Evolutionary conservation across 106 monocot genomes (phyloP).

Genomic region (Amphibolis antarctica): DNA sequence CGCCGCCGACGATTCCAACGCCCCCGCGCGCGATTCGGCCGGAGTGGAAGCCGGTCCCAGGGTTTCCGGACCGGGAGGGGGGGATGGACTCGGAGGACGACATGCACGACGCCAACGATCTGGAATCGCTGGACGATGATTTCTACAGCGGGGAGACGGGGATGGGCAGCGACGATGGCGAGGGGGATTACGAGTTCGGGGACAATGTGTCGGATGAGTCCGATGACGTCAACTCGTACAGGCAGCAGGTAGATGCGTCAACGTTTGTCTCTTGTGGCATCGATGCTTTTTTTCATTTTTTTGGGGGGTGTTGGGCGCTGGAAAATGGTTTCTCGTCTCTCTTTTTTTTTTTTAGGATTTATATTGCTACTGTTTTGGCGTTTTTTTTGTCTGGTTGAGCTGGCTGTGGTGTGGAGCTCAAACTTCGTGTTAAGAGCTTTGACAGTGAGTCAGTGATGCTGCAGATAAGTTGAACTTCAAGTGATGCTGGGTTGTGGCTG

Average conservation of each 20-base stretch:
- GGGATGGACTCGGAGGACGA: slow-evolving; percentile 85
- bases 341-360: neutral
- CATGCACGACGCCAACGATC: slow-evolving; percentile 69
- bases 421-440: too few species aligned
- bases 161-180: slow-evolving; percentile 44
- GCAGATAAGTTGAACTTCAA: too few species aligned
- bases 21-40: too few species aligned
- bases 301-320: too few species aligned
- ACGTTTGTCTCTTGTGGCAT: neutral
- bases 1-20: too few species aligned
- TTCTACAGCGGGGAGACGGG: slow-evolving; percentile 72
- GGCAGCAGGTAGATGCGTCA: slow-evolving; percentile 90
- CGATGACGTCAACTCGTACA: slow-evolving; percentile 30
- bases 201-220: slow-evolving; percentile 43
- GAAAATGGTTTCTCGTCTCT: neutral
- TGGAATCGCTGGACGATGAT: slow-evolving; percentile 60
- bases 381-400: neutral
- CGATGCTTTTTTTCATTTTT: too few species aligned
- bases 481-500: too few species aligned
- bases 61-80: neutral
- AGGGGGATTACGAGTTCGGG: slow-evolving; percentile 46
- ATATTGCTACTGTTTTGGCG: too few species aligned
- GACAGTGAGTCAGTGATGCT: too few species aligned
- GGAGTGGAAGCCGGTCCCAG: neutral
- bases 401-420: neutral